Conservation (phyloP, 2,329 filamentous ascomycete genomes). For the Fusarium succisae region DNA sequence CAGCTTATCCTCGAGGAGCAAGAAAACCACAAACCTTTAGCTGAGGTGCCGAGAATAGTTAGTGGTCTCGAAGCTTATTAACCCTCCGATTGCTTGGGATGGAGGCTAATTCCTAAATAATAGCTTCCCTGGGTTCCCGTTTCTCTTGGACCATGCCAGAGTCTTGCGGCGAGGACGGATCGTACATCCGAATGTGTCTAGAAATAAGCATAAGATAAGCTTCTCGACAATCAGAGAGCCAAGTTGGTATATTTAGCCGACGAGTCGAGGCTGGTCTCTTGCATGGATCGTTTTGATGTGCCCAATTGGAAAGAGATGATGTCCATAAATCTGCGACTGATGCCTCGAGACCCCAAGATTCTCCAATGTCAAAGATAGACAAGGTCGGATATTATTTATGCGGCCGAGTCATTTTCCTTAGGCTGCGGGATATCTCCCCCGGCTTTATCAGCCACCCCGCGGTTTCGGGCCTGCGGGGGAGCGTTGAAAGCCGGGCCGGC, state of each 20-base stretch:
- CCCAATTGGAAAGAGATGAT: background rate
- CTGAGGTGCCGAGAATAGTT: background rate
- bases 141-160: background rate
- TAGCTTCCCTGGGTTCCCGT: background rate
- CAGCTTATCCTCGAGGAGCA: background rate
- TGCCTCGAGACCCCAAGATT: background rate
- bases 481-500: constrained; percentile 1
- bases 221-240: background rate
- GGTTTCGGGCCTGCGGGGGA: constrained; percentile 30
- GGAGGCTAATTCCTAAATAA: background rate
- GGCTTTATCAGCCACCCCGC: constrained; percentile 39
- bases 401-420: background rate
- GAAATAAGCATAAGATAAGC: constrained; percentile 24
- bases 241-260: background rate
- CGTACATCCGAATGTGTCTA: background rate
- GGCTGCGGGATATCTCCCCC: background rate
- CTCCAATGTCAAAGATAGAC: background rate
- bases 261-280: background rate
- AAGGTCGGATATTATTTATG: background rate
- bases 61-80: background rate
- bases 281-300: background rate
- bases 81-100: background rate
- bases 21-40: background rate
- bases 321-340: background rate
- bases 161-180: background rate